Percentiles rank a stretch among this genome's conserved stretches.
Evolutionary conservation across 768 basidiomycete species (phyloP).

Genomic region (Boletus coccyginus): DNA sequence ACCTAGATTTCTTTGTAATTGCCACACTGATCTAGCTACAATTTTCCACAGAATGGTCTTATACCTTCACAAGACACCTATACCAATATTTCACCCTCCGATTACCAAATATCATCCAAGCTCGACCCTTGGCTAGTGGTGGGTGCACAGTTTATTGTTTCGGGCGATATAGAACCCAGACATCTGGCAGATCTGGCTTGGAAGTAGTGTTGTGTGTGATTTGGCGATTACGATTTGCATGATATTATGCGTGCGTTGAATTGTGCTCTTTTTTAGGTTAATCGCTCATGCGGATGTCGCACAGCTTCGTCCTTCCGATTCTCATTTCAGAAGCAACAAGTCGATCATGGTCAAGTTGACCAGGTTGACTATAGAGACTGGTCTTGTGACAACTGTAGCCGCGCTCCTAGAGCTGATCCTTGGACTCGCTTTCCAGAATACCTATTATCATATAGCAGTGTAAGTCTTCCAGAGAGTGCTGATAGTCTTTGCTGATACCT

Average conservation of each 20-base stretch:
- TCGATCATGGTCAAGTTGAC: conserved; percentile 11
- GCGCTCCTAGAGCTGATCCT: conserved; percentile 18
- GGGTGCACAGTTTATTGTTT: background rate
- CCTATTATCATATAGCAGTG: conserved; percentile 8
- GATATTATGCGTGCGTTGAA: conserved; percentile 7
- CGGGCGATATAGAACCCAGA: background rate
- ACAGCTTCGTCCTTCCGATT: conserved; percentile 15
- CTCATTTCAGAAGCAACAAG: background rate
- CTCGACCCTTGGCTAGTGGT: conserved; percentile 10
- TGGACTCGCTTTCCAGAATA: background rate
- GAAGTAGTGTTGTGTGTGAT: conserved; percentile 17
- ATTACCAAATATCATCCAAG: background rate
- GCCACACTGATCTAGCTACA: background rate
- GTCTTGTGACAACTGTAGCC: conserved; percentile 19
- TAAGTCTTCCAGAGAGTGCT: conserved; percentile 1
- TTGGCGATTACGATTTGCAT: conserved; percentile 20
- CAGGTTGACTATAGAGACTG: conserved; percentile 25
- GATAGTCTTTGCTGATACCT: background rate
- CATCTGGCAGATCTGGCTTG: conserved; percentile 20
- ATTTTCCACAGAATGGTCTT: background rate
- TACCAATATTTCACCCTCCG: too few relatives aligned
- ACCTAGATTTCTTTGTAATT: background rate
- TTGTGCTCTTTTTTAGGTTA: background rate
- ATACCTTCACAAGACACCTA: background rate
- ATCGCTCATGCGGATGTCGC: background rate